Evolutionary conservation across 129 eudicot genomes (phyloP).

Genomic region (Arctium lappa): DNA sequence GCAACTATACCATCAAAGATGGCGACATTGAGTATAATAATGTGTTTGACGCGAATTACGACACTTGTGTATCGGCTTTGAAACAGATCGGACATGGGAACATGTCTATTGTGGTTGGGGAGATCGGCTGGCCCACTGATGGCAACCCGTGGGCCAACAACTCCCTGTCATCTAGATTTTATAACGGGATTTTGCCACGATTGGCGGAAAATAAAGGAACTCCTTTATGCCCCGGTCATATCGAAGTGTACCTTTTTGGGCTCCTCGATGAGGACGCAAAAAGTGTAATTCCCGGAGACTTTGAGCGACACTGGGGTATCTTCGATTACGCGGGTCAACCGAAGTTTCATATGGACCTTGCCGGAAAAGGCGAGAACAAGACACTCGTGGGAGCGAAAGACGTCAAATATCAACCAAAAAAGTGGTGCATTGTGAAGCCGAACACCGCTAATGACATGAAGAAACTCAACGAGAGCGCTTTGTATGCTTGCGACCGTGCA

Average conservation of each 20-base stretch:
- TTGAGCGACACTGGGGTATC: slow-evolving; percentile 74
- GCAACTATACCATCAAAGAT: slow-evolving; percentile 36
- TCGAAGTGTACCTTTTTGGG: slow-evolving; percentile 55
- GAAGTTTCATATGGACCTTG: slow-evolving; percentile 42
- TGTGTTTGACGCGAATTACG: slow-evolving; percentile 62
- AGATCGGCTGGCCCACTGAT: slow-evolving; percentile 82
- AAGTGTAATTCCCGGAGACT: slow-evolving; percentile 48
- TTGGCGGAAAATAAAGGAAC: slow-evolving; percentile 47
- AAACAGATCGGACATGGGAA: slow-evolving; percentile 34
- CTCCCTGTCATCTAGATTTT: slow-evolving; percentile 41
- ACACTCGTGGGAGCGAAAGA: slow-evolving; percentile 43
- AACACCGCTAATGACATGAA: background rate
- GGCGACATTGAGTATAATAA: slow-evolving; percentile 35
- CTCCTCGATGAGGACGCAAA: slow-evolving; percentile 56
- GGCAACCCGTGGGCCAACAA: slow-evolving; percentile 39
- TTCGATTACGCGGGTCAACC: slow-evolving; percentile 60
- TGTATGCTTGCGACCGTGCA: slow-evolving; percentile 39
- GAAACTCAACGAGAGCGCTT: slow-evolving; percentile 4
- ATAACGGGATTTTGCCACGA: slow-evolving; percentile 44
- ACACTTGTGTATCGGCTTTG: slow-evolving; percentile 51
- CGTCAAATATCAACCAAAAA: slow-evolving; percentile 34
- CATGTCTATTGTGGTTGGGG: slow-evolving; percentile 50
- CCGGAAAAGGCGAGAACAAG: slow-evolving; percentile 19
- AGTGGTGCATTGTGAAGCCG: slow-evolving; percentile 59
- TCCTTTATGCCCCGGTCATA: slow-evolving; percentile 27